A percentile compares a stretch with the other conserved stretches of the same genome.
Evolutionary conservation across 208 protist species (phyloP).

Genomic region (Angomonas deanei): DNA sequence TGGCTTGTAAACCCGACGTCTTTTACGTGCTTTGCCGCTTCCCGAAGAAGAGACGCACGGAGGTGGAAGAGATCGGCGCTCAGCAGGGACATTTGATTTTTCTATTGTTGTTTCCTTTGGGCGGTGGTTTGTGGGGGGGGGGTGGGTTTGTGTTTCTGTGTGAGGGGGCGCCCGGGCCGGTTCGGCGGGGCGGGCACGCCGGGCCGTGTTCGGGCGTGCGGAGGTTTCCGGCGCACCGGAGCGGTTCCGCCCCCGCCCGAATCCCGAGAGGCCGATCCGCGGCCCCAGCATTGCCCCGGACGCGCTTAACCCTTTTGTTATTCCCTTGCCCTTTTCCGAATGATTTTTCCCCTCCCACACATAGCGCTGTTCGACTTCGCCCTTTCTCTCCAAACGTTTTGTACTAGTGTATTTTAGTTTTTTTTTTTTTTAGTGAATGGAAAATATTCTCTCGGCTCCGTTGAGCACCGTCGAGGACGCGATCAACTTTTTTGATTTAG

Average conservation of each 20-base stretch:
- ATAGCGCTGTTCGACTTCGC: neutral
- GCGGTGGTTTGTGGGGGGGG: neutral
- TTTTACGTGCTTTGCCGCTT: slow-evolving; percentile 1
- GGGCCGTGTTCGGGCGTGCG: neutral
- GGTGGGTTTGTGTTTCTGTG: neutral
- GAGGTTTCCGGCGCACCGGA: neutral
- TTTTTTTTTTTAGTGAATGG: neutral
- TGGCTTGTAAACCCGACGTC: too few relatives aligned
- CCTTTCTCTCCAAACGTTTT: neutral
- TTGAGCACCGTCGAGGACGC: slow-evolving; percentile 57
- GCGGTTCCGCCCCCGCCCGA: neutral
- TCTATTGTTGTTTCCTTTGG: neutral
- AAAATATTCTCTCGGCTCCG: slow-evolving; percentile 14
- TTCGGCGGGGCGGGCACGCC: neutral
- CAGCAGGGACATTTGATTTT: neutral
- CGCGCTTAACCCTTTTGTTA: neutral
- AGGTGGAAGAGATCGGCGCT: neutral
- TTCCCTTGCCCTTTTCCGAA: neutral
- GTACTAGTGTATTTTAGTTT: too few relatives aligned
- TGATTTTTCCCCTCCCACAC: too few relatives aligned
- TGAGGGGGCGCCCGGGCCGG: neutral
- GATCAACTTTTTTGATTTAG: slow-evolving; percentile 27
- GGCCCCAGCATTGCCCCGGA: neutral
- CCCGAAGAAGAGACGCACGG: neutral
- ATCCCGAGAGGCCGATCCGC: neutral